Conservation (phyloP, 139 green algal genomes). For the Haematococcus lacustris region DNA sequence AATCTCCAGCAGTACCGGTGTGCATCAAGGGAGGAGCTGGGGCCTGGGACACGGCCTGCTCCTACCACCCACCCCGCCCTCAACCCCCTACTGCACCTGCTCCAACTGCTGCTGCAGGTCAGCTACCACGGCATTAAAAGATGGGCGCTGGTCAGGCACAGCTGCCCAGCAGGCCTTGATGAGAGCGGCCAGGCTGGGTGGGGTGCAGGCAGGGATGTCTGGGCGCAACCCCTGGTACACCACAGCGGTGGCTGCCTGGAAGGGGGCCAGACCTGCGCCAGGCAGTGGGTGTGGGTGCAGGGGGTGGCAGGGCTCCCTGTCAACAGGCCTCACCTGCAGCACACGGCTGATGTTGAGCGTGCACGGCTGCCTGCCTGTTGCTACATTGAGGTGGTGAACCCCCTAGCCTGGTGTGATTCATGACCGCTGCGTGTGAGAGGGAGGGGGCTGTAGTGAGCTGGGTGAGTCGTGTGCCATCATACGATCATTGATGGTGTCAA, state of each 20-base stretch:
- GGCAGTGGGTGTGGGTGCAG: neutral
- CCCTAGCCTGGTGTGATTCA: neutral
- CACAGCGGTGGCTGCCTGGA: slow-evolving; percentile 46
- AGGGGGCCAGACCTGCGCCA: neutral
- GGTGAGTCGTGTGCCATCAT: too few species aligned
- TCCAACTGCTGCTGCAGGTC: too few species aligned
- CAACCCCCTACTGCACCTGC: too few species aligned
- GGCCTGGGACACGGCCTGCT: too few species aligned
- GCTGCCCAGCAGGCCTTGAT: slow-evolving; percentile 55
- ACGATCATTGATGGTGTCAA: too few species aligned
- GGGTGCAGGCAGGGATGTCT: slow-evolving; percentile 38
- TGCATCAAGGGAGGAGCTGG: too few species aligned
- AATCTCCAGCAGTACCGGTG: too few species aligned
- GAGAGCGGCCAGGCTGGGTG: slow-evolving; percentile 33
- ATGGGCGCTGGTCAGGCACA: slow-evolving; percentile 46
- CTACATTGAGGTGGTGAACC: neutral
- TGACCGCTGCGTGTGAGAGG: neutral
- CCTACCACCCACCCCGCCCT: too few species aligned
- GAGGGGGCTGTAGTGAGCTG: too few species aligned
- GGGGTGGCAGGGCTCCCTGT: neutral
- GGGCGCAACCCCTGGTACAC: slow-evolving; percentile 47
- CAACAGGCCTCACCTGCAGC: too few species aligned
- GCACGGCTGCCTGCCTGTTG: neutral
- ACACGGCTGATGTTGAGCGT: neutral
- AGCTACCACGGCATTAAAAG: too few species aligned